Conservation (phyloP, 441 rosid species). For the Brassica balearica region DNA sequence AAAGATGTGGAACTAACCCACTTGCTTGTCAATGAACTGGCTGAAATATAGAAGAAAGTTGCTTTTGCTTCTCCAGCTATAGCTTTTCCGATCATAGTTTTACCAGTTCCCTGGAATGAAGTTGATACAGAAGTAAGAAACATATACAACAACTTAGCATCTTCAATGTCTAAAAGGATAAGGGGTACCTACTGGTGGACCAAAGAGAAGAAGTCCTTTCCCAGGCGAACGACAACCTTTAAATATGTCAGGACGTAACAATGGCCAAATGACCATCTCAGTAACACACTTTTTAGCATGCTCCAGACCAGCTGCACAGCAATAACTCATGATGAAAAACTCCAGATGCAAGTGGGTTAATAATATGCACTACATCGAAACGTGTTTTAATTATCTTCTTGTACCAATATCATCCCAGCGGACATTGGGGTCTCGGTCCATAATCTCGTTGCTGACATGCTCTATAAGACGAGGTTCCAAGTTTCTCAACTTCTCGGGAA, state of each 20-base stretch:
- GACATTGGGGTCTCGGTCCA: slow-evolving; percentile 94
- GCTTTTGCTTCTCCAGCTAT: slow-evolving; percentile 99
- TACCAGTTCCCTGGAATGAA: slow-evolving; percentile 86
- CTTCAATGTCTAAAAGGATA: slow-evolving; percentile 29
- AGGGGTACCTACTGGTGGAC: slow-evolving; percentile 81
- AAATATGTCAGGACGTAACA: slow-evolving; percentile 92
- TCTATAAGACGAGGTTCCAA: slow-evolving; percentile 97
- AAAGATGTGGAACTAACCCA: slow-evolving; percentile 67
- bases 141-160: slow-evolving; percentile 18
- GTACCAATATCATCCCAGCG: slow-evolving; percentile 98
- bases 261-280: slow-evolving; percentile 99
- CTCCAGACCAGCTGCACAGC: slow-evolving; percentile 86
- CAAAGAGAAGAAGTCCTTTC: slow-evolving; percentile 98
- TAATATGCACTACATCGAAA: slow-evolving; percentile 13
- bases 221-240: slow-evolving; percentile 97
- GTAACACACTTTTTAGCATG: slow-evolving; percentile 98
- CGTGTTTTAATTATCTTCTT: slow-evolving; percentile 35
- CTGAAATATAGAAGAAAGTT: slow-evolving; percentile 95
- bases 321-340: slow-evolving; percentile 42
- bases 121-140: slow-evolving; percentile 23
- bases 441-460: slow-evolving; percentile 96
- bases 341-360: slow-evolving; percentile 20
- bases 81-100: slow-evolving; percentile 99
- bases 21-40: slow-evolving; percentile 97
- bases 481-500: slow-evolving; percentile 92